Percentiles rank a stretch among this genome's conserved stretches.
Evolutionary conservation across 225 moss, liverwort and hornwort genomes (phyloP).

Genomic region (Pseudoscleropodium purum): DNA sequence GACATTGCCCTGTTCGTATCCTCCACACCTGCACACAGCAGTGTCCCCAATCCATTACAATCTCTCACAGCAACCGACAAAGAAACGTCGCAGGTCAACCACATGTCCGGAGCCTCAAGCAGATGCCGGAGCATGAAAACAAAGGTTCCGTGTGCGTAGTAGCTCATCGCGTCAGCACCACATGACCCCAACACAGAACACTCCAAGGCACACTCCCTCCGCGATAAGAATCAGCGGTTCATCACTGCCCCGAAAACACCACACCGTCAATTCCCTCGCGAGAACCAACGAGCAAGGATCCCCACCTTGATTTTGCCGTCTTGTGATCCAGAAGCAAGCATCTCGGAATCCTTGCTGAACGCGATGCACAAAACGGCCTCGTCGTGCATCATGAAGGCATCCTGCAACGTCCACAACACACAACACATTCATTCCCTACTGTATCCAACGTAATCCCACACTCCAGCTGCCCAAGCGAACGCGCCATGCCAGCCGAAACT

Average conservation of each 20-base stretch:
- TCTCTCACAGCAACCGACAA: not conserved
- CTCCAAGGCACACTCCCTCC: not conserved
- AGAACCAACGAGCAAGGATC: not conserved
- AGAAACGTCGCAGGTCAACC: not conserved
- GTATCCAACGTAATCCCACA: not conserved
- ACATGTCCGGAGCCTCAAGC: not conserved
- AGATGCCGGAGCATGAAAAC: not conserved
- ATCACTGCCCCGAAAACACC: not conserved
- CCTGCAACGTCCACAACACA: slow-evolving; percentile 39
- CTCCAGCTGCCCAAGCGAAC: not conserved
- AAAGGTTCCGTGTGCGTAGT: not conserved
- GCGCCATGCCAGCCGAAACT: not conserved
- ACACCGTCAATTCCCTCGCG: not conserved
- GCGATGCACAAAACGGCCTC: slow-evolving; percentile 87
- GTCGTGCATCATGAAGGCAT: slow-evolving; percentile 99
- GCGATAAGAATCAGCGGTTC: not conserved
- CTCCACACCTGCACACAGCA: slow-evolving; percentile 71
- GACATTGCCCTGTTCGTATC: slow-evolving; percentile 91
- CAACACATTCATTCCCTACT: not conserved
- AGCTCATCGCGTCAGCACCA: not conserved
- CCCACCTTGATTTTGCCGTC: slow-evolving; percentile 98
- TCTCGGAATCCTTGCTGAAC: slow-evolving; percentile 97
- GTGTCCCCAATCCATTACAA: not conserved
- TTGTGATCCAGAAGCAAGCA: slow-evolving; percentile 98
- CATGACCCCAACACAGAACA: not conserved